Base-by-base conservation (phyloP, 228 moss, liverwort and hornwort genomes). In the Sphagnum fallax region DNA sequence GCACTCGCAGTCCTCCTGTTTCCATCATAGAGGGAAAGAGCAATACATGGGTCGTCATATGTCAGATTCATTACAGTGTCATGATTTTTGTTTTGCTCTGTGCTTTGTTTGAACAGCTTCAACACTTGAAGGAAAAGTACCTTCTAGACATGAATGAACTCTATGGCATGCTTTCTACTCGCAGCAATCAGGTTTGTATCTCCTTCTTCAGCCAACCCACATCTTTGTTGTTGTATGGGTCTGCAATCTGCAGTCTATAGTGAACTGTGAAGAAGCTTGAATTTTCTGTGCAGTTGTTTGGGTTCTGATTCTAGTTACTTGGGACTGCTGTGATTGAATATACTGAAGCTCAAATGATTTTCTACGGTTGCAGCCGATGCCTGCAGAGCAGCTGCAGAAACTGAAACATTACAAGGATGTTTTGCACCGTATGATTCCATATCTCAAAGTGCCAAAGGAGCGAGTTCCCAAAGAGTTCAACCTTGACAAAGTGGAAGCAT, bases 331-430 rank as follows among this genome's bases (percentile, higher is more conserved):
- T 58, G 57, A 58, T 58, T 9, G 57, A 10, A 58, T 58, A 32
- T 32, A 32, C 2, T 58, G 57, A 58, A 58, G 10, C 10, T 58
- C 4, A 4, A 14, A 10, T 4, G 57, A 10, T 58, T 32, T 32
- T 32, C 49, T 48, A 10, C 53, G 62, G 61, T 32, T 61, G 7
- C 82, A 95, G 92, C 87, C 89, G 49, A 92, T 92, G 95, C 87
- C 95, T 5, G 89, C 91, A 12, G 92, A 92, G 67, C 95, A 95
- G 71, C 89, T 89, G 5, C 90, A 92, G 13, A 95, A 95, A 63
- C 81, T 92, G 49, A 90, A 89, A 61, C 95, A 95, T 32, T 95
- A 95, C 52, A 95, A 92, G 58, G 95, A 95, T 72, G 95, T 95
- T 47, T 69, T 95, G 68, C 87, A 92, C 6, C 81, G 92, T 4